Base-by-base conservation (phyloP, 2,329 filamentous ascomycete species). In the Cercospora zeina region DNA sequence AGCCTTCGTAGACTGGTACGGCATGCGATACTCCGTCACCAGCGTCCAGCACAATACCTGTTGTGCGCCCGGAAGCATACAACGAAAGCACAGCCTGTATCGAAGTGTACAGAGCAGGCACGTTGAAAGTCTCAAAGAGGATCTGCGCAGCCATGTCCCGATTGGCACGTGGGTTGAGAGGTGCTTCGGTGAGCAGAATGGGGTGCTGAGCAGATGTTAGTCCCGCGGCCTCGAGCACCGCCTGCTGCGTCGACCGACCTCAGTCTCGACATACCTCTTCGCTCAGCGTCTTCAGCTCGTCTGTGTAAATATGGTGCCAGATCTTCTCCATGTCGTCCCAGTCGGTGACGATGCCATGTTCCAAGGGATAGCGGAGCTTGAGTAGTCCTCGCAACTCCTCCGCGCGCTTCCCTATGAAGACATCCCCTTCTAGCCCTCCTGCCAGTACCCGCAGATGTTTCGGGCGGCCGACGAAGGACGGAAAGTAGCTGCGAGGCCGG, bases 281-380 rank as follows among this genome's bases (percentile, higher is more conserved):
- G 77, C 93, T 97, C 74, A 97, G 83, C 54, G 93, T 96, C 82
- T 97, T 97, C 72, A 99, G 78, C 67, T 96, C 95, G 74, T 97
- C 93, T 62, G 90, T 90, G 76, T 97, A 99, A 58, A 99, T 92
- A 74, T 96, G 95, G 72, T 96, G 90, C 95, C 95, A 99, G 79
- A 99, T 99, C 80, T 91, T 88, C 82, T 99, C 95, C 95, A 99
- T 99, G 75, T 99, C 95, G 75, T 97, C 95, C 95, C 95, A 99
- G 78, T 99, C 92, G 70, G 95, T 99, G 66, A 99, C 95, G 72
- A 99, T 96, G 70, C 95, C 95, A 76, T 99, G 95, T 80, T 97
- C 95, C 59, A 99, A 81, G 49, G 95, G 95, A 76, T 97, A 97
- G 68, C 87, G 85, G 71, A 99, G 97, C 84, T 97, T 99, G 70